Conservation (phyloP, 257 asterid genomes). For the Nicotiana tabacum region DNA sequence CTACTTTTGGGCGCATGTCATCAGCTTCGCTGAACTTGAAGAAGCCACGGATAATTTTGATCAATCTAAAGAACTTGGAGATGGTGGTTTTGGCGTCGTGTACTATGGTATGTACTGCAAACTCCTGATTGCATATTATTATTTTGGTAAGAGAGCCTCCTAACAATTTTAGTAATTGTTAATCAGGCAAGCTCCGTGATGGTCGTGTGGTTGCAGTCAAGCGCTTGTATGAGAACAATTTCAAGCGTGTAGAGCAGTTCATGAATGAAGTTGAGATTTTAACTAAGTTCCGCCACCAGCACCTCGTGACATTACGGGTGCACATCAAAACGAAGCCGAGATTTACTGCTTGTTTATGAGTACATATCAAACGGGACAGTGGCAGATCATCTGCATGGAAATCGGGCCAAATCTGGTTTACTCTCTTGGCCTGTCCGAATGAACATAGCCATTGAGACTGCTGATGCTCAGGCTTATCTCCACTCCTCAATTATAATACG, state of each 20-base stretch:
- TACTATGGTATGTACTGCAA: slow-evolving; percentile 57
- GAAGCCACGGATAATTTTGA: slow-evolving; percentile 72
- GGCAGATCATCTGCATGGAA: slow-evolving; percentile 87
- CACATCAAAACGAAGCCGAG: slow-evolving; percentile 75
- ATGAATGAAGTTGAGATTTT: slow-evolving; percentile 81
- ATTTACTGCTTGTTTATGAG: slow-evolving; percentile 72
- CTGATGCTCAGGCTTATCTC: slow-evolving; percentile 66
- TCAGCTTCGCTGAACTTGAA: slow-evolving; percentile 62
- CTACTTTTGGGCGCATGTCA: slow-evolving; percentile 76
- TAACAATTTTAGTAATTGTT: neutral
- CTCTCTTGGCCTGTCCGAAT: slow-evolving; percentile 76
- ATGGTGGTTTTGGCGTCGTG: slow-evolving; percentile 86
- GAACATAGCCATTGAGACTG: slow-evolving; percentile 80
- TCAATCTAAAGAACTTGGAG: slow-evolving; percentile 67
- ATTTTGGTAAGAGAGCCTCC: neutral
- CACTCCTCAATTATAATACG: slow-evolving; percentile 67
- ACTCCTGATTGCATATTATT: neutral
- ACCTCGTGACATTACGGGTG: slow-evolving; percentile 82
- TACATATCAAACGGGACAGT: slow-evolving; percentile 77
- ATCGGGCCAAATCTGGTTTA: slow-evolving; percentile 59
- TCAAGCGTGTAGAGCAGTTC: slow-evolving; percentile 85
- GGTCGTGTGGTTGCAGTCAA: slow-evolving; percentile 83
- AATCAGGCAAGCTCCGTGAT: slow-evolving; percentile 59
- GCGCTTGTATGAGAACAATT: slow-evolving; percentile 70
- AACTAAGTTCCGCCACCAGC: slow-evolving; percentile 46